phyloP scores from a whole-genome alignment of 257 asterid genomes.

The Paraleonurus japonicus region DNA sequence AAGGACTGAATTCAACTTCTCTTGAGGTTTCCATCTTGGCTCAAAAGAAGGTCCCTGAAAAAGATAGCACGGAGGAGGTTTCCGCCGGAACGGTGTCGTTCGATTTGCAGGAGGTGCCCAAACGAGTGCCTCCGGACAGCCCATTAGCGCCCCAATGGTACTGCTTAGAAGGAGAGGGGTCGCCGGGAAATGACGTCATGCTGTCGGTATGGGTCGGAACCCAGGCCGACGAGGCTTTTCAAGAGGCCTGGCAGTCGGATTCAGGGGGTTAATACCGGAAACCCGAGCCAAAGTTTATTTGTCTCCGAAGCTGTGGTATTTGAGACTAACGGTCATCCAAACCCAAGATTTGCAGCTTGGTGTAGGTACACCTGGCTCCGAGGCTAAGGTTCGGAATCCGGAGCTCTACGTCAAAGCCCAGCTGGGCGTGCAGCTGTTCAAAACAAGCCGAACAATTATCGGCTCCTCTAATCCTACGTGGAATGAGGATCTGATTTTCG shows the following conservation, averaged over 20 bases:
- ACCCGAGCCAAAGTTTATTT: constrained; percentile 93
- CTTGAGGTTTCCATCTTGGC: constrained; percentile 60
- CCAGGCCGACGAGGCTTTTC: constrained; percentile 88
- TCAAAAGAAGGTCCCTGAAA: constrained; percentile 46
- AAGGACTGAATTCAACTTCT: constrained; percentile 65
- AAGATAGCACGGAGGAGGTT: constrained; percentile 32
- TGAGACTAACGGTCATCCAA: constrained; percentile 96
- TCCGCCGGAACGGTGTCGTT: constrained; percentile 70
- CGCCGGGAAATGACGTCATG: constrained; percentile 78
- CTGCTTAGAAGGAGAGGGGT: constrained; percentile 58
- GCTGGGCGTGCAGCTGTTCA: constrained; percentile 81
- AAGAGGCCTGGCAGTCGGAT: constrained; percentile 97
- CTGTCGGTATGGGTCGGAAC: constrained; percentile 89
- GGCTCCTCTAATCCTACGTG: constrained; percentile 70
- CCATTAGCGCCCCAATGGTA: constrained; percentile 96
- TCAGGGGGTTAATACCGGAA: constrained; percentile 93
- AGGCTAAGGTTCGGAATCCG: constrained; percentile 59
- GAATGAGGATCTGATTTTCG: constrained; percentile 86
- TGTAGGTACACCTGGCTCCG: constrained; percentile 59
- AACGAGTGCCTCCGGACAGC: constrained; percentile 86
- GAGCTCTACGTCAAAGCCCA: constrained; percentile 82
- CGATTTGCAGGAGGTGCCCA: constrained; percentile 84
- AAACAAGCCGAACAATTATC: constrained; percentile 66
- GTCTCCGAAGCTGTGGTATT: constrained; percentile 96
- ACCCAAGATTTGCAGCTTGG: constrained; percentile 87